Base-by-base conservation (phyloP, 1,284 basidiomycete genomes). In the Trichosporon coremiiforme region DNA sequence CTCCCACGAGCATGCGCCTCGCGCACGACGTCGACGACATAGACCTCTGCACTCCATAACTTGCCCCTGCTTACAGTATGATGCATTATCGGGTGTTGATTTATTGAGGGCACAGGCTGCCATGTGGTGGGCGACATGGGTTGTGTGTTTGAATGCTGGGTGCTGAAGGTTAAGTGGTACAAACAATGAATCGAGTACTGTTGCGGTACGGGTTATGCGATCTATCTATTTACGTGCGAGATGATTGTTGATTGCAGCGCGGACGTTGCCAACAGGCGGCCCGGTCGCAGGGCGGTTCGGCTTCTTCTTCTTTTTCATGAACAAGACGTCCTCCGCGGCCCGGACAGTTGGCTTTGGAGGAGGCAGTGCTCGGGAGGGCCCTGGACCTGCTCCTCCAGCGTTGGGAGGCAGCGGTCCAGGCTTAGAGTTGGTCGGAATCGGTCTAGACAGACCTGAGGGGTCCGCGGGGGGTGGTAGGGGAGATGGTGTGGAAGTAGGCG, bases 221-320 rank as follows among this genome's bases (percentile, higher is more conserved):
- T 98, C 83, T 97, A 95, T 69, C 70, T 80, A 17, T 71, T 62
- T 62, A 22, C 57, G 57, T 17, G 75, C 64, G 68, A 71, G 66
- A 50, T 67, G 55, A 57, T 67, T 66, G 66, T 75, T 75, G 38
- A 74, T 67, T 2, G 74, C 69, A 0, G 71, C 73, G 10, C 74
- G 74, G 6, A 75, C 75, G 47, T 74, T 75, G 20, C 53, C 31
- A 10, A 53, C 50, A 8, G 66, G 36, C 1, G 71, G 35, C 12
- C 55, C 36, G n/a, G 38, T 45, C 20, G 65, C 35, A 17, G 67
- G 38, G 41, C 60, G 60, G 22, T 67, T 70, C 17, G 72, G 68
- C 53, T 76, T 76, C 71, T 81, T 81, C 70, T 79, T 80, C 76
- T 82, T 83, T 71, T 81, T 82, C 71, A 82, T 78, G 66, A 83